phyloP scores from a whole-genome alignment of 2,329 filamentous ascomycete genomes.

The Colletotrichum eleusines region DNA sequence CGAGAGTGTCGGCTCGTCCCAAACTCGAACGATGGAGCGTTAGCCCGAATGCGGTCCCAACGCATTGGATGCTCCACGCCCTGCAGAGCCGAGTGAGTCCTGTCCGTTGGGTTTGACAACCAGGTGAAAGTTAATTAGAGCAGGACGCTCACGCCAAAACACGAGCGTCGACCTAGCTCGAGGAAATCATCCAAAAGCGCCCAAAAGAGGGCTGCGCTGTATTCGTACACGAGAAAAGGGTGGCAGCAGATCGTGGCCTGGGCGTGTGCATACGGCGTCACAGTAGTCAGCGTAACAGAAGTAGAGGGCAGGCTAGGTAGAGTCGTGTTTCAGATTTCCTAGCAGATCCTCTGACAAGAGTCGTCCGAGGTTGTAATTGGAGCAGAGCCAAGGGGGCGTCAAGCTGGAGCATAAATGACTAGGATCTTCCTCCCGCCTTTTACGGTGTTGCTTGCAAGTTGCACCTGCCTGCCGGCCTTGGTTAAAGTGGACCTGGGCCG shows the following conservation, averaged over 20 bases:
- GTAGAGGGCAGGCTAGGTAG: conserved; percentile 32
- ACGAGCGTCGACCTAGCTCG: neutral
- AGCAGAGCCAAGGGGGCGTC: conserved; percentile 5
- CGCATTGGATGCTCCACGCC: conserved; percentile 15
- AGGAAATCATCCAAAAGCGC: neutral
- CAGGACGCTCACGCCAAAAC: neutral
- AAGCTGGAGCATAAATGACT: conserved; percentile 40
- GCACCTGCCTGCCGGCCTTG: conserved; percentile 30
- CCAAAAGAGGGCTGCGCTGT: conserved; percentile 14
- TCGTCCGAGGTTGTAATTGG: conserved; percentile 39
- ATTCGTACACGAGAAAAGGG: neutral
- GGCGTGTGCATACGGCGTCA: conserved; percentile 34
- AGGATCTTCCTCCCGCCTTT: conserved; percentile 38
- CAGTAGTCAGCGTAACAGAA: conserved; percentile 19
- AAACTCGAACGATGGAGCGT: conserved; percentile 18
- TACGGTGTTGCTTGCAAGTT: conserved; percentile 24
- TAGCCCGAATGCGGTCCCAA: conserved; percentile 16
- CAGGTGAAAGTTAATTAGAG: neutral
- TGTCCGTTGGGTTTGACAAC: conserved; percentile 6
- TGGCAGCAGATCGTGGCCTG: conserved; percentile 36
- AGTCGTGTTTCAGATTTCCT: conserved; percentile 39
- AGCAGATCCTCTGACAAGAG: conserved; percentile 41
- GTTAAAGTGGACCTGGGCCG: conserved; percentile 25
- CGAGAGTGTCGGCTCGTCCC: conserved; percentile 23
- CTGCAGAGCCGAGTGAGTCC: neutral